These are phyloP conservation scores for Blepharisma undulans DNA, from an alignment of 169 alveolate species.

Conservation along the genomic window DNA sequence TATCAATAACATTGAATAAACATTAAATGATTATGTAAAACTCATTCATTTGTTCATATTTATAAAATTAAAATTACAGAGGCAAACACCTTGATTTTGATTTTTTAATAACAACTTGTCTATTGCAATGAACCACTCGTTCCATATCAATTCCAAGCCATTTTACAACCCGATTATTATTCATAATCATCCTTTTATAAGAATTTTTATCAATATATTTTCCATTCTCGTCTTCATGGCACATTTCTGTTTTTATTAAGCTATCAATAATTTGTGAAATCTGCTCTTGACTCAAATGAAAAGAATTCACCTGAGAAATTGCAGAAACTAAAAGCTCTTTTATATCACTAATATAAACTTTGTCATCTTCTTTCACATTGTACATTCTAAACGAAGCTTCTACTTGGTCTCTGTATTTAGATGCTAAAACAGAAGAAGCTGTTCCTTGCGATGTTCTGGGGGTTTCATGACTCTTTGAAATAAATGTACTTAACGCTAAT, in stretches of 20 bases:
- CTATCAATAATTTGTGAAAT: background rate
- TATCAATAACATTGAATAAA: too few species aligned
- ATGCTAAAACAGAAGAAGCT: background rate
- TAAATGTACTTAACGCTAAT: conserved; percentile 3
- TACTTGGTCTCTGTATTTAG: background rate
- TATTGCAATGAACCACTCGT: background rate
- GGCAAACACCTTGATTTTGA: conserved; percentile 1
- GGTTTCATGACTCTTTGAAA: background rate
- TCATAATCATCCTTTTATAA: background rate
- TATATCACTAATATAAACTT: background rate
- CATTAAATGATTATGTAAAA: too few species aligned
- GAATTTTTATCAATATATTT: background rate
- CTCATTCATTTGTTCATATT: background rate
- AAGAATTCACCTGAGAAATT: background rate
- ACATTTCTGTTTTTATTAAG: background rate
- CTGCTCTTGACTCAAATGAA: background rate
- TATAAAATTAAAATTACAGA: background rate
- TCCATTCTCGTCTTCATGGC: background rate
- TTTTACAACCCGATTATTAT: background rate
- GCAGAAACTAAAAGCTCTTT: background rate
- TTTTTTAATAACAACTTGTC: background rate
- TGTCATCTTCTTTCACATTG: background rate
- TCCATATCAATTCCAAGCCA: conserved; percentile 28
- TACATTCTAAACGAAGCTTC: background rate
- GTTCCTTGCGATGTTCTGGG: background rate